phyloP scores from a whole-genome alignment of 225 moss, liverwort and hornwort species.

The Anthoceros angustus region DNA sequence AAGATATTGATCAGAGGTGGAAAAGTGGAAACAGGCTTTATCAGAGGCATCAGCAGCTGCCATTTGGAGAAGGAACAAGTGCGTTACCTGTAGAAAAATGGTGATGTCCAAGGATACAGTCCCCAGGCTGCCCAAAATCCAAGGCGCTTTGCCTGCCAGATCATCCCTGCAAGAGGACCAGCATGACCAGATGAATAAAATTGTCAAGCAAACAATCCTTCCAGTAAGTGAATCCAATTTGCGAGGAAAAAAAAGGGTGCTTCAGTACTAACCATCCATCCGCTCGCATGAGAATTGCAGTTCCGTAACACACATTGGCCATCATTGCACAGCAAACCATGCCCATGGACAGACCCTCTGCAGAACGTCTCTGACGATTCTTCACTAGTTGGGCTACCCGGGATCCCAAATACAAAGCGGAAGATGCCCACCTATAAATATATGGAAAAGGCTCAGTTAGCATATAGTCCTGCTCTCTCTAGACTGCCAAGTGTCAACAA shows the following conservation, averaged over 20 bases:
- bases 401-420: slow-evolving; percentile 62
- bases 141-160: slow-evolving; percentile 46
- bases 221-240: too few relatives aligned
- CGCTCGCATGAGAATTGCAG: slow-evolving; percentile 54
- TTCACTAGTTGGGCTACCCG: slow-evolving; percentile 54
- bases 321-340: slow-evolving; percentile 57
- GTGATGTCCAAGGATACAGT: slow-evolving; percentile 55
- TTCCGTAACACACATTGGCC: slow-evolving; percentile 52
- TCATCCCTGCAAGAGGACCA: slow-evolving; percentile 26
- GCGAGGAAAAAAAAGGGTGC: slow-evolving; percentile 2
- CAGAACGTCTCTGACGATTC: slow-evolving; percentile 53
- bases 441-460: too few relatives aligned
- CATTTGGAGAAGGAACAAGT: background rate
- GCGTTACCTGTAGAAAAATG: slow-evolving; percentile 45
- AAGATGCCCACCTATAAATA: slow-evolving; percentile 72
- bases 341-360: slow-evolving; percentile 65
- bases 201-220: background rate
- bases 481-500: too few relatives aligned
- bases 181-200: background rate
- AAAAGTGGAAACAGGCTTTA: too few relatives aligned
- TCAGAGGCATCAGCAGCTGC: background rate
- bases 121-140: slow-evolving; percentile 74
- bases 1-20: background rate
- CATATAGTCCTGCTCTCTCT: too few relatives aligned
- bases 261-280: slow-evolving; percentile 31